Percentiles rank a stretch among this genome's conserved stretches.
Evolutionary conservation across 2,329 filamentous ascomycete species (phyloP).

Genomic region (Neophaeococcomyces mojaviensis): DNA sequence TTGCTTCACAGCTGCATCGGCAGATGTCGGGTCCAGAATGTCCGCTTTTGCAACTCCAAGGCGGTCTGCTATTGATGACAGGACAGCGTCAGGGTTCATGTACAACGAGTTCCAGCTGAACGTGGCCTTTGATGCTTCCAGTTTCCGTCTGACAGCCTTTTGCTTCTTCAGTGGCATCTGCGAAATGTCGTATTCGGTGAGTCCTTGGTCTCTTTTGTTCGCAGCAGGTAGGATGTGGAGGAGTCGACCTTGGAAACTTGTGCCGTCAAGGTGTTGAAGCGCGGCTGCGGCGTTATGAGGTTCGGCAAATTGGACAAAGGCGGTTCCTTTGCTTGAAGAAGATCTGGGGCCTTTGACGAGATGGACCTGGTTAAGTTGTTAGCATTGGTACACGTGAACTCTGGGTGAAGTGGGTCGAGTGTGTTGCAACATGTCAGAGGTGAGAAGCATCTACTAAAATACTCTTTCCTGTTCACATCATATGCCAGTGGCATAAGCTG

Average conservation of each 20-base stretch:
- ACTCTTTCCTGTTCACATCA: conserved; percentile 87
- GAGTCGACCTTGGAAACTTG: conserved; percentile 84
- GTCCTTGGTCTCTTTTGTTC: conserved; percentile 68
- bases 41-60: conserved; percentile 87
- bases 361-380: conserved; percentile 65
- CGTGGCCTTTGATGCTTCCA: conserved; percentile 65
- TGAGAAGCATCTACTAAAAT: conserved; percentile 99
- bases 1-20: conserved; percentile 91
- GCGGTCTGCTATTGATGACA: conserved; percentile 77
- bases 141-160: conserved; percentile 77
- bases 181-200: conserved; percentile 83
- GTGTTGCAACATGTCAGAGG: conserved; percentile 62
- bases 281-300: conserved; percentile 68
- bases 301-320: conserved; percentile 72
- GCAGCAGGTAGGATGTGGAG: conserved; percentile 82
- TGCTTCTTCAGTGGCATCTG: conserved; percentile 93
- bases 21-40: conserved; percentile 87
- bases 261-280: conserved; percentile 71
- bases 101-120: conserved; percentile 99
- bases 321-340: conserved; percentile 79
- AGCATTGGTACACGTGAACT: conserved; percentile 12
- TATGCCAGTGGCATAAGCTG: conserved; percentile 86
- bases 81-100: conserved; percentile 88
- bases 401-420: conserved; percentile 23
- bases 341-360: conserved; percentile 64